These are phyloP conservation scores for Pluteus cervinus DNA, from an alignment of 768 basidiomycete species.

Conservation along the genomic window DNA sequence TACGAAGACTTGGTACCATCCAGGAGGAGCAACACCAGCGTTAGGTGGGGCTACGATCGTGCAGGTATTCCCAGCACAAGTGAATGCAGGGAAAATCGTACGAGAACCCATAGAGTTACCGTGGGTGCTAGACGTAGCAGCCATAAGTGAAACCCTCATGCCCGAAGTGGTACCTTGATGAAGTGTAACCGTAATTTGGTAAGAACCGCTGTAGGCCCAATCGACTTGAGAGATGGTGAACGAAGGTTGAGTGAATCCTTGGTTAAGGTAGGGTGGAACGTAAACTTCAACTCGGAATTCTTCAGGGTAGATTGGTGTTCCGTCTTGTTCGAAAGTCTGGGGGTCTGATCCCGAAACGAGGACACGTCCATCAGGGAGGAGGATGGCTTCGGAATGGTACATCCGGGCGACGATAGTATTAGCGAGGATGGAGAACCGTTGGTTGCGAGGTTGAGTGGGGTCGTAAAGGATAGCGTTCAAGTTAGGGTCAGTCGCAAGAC, in stretches of 20 bases:
- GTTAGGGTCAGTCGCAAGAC: constrained; percentile 60
- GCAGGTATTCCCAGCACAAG: constrained; percentile 63
- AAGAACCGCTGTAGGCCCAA: constrained; percentile 53
- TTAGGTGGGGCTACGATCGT: constrained; percentile 77
- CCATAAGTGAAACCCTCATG: constrained; percentile 55
- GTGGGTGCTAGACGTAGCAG: constrained; percentile 71
- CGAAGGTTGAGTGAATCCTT: constrained; percentile 54
- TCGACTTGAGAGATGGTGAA: constrained; percentile 55
- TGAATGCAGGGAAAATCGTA: constrained; percentile 68
- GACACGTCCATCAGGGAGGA: constrained; percentile 71
- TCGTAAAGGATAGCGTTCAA: constrained; percentile 64
- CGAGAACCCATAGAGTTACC: constrained; percentile 73
- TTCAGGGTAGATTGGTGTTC: constrained; percentile 50
- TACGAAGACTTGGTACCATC: constrained; percentile 73
- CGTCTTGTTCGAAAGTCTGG: constrained; percentile 38
- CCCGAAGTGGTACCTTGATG: constrained; percentile 34
- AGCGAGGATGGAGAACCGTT: constrained; percentile 61
- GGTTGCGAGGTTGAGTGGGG: constrained; percentile 49
- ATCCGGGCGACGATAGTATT: constrained; percentile 67
- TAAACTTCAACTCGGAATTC: constrained; percentile 79
- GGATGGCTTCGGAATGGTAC: constrained; percentile 73
- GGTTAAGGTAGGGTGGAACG: constrained; percentile 78
- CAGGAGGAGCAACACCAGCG: constrained; percentile 60
- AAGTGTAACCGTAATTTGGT: constrained; percentile 43
- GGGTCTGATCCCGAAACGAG: constrained; percentile 76